Evolutionary conservation across 208 protist species (phyloP).

Genomic region (Kentomonas sorsogonicus): DNA sequence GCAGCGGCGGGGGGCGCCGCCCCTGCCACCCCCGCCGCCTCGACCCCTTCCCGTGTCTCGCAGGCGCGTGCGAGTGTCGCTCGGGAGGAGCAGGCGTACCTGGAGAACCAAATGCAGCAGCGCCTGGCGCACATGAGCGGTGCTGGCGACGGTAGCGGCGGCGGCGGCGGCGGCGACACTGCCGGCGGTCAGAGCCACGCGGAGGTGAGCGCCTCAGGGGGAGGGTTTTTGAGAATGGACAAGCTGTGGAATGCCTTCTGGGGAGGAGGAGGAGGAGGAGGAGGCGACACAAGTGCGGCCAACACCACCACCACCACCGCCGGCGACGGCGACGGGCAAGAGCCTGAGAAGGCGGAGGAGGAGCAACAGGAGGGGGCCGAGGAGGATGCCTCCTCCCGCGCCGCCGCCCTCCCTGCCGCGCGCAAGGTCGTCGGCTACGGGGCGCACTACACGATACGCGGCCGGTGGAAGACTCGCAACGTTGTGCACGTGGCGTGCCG

Average conservation of each 20-base stretch:
- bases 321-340: not conserved
- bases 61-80: not conserved
- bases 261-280: not conserved
- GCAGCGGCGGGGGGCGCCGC: too few relatives aligned
- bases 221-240: too few relatives aligned
- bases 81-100: not conserved
- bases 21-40: too few relatives aligned
- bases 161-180: not conserved
- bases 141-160: not conserved
- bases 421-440: too few relatives aligned
- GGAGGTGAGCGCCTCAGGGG: too few relatives aligned
- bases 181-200: too few relatives aligned
- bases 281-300: not conserved
- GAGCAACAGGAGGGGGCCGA: not conserved
- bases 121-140: slow-evolving; percentile 5
- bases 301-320: slow-evolving; percentile 3
- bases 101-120: not conserved
- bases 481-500: too few relatives aligned
- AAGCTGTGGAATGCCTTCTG: not conserved
- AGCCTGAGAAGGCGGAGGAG: not conserved
- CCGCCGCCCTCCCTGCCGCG: too few relatives aligned
- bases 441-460: too few relatives aligned
- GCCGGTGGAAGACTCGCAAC: too few relatives aligned
- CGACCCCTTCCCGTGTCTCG: too few relatives aligned
- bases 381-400: not conserved